phyloP scores from a whole-genome alignment of 306 rosid species.

The Ochetophila trinervis region DNA sequence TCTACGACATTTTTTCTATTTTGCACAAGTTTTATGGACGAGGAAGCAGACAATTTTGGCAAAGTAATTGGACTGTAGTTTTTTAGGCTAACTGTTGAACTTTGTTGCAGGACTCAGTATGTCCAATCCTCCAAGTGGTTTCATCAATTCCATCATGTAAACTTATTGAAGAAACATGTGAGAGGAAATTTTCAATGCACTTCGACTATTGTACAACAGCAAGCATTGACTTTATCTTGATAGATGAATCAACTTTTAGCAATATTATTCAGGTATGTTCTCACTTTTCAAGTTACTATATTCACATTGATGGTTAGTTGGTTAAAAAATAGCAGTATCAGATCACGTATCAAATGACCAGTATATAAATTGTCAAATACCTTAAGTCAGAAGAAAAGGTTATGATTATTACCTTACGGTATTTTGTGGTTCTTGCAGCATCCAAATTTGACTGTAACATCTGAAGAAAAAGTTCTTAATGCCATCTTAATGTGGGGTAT shows the following conservation, averaged over 20 bases:
- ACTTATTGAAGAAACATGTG: slow-evolving; percentile 71
- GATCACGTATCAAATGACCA: not conserved
- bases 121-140: slow-evolving; percentile 80
- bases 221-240: slow-evolving; percentile 59
- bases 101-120: slow-evolving; percentile 94
- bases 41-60: slow-evolving; percentile 84
- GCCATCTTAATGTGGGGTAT: slow-evolving; percentile 82
- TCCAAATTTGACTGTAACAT: slow-evolving; percentile 90
- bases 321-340: slow-evolving; percentile 16
- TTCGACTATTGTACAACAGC: slow-evolving; percentile 92
- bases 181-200: slow-evolving; percentile 77
- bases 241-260: slow-evolving; percentile 65
- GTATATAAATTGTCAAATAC: not conserved
- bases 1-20: slow-evolving; percentile 74
- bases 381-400: not conserved
- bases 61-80: slow-evolving; percentile 48
- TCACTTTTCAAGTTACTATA: slow-evolving; percentile 21
- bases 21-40: slow-evolving; percentile 87
- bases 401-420: slow-evolving; percentile 5
- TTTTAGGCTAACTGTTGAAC: slow-evolving; percentile 66
- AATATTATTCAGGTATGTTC: slow-evolving; percentile 70
- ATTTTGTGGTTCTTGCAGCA: slow-evolving; percentile 58
- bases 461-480: slow-evolving; percentile 89
- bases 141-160: slow-evolving; percentile 73
- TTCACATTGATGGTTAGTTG: slow-evolving; percentile 24